Evolutionary conservation across 805 yeast genomes (phyloP).

Genomic region (Schwanniomyces occidentalis): DNA sequence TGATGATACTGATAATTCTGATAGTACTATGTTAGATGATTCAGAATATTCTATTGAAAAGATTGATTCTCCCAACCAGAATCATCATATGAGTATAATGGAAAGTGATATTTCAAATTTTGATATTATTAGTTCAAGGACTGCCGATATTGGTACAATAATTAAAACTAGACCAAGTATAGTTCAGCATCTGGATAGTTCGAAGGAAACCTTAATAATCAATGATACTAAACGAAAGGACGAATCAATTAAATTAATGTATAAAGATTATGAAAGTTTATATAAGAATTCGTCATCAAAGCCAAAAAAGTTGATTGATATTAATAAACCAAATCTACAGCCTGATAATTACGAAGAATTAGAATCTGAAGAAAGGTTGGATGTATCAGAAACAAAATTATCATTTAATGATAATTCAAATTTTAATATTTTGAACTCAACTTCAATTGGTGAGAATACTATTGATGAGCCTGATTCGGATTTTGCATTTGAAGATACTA

Average conservation of each 20-base stretch:
- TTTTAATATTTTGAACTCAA: constrained; percentile 21
- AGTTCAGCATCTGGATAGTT: constrained; percentile 17
- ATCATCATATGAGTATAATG: constrained; percentile 11
- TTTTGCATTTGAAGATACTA: constrained; percentile 2
- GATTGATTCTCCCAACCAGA: constrained; percentile 8
- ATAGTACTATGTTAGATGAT: constrained; percentile 21
- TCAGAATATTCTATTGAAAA: constrained; percentile 1
- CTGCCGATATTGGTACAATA: constrained; percentile 29
- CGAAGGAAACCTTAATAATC: constrained; percentile 27
- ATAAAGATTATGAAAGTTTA: constrained; percentile 22
- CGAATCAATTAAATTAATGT: constrained; percentile 24
- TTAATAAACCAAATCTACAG: constrained; percentile 12
- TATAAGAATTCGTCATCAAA: constrained; percentile 6
- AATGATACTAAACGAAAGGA: constrained; percentile 8
- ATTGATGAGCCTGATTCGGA: constrained; percentile 7
- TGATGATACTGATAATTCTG: constrained; percentile 20
- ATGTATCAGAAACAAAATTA: too few relatives aligned
- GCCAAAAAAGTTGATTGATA: constrained; percentile 10
- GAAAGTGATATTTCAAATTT: constrained; percentile 25
- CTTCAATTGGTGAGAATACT: constrained; percentile 20
- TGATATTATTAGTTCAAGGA: constrained; percentile 28
- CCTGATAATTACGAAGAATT: constrained; percentile 1
- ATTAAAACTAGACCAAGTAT: constrained; percentile 24
- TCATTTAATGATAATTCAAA: constrained; percentile 7
- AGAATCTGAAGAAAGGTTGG: too few relatives aligned